Conservation (phyloP, 2,329 filamentous ascomycete genomes). For the Xylaria sp. region DNA sequence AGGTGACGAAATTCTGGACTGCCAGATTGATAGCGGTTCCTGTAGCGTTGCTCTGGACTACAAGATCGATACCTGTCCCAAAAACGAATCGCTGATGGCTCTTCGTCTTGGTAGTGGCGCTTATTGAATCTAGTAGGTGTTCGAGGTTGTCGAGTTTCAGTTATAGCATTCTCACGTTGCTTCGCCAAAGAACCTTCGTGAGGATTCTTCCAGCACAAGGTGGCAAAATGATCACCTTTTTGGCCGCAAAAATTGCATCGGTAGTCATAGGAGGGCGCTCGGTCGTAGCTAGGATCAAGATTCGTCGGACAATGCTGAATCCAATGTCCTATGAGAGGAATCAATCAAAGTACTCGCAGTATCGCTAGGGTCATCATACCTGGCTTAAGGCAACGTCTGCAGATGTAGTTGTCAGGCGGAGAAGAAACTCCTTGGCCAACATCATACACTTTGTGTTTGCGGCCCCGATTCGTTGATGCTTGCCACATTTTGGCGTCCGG, state of each 20-base stretch:
- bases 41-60: not conserved
- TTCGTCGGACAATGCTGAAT: conserved; percentile 50
- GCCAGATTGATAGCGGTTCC: conserved; percentile 16
- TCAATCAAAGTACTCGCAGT: conserved; percentile 15
- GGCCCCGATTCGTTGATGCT: not conserved
- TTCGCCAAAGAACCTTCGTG: conserved; percentile 42
- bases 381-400: conserved; percentile 41
- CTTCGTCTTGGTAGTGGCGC: not conserved
- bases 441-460: conserved; percentile 1
- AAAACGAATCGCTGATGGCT: not conserved
- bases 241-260: conserved; percentile 44
- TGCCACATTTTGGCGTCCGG: not conserved
- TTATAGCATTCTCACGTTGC: conserved; percentile 32
- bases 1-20: conserved; percentile 3
- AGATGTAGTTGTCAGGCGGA: conserved; percentile 36
- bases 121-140: not conserved
- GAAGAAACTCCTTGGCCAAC: not conserved
- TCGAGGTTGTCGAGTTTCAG: conserved; percentile 8
- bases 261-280: conserved; percentile 40
- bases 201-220: conserved; percentile 46
- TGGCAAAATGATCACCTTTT: conserved; percentile 44
- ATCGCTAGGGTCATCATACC: conserved; percentile 33
- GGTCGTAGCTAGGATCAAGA: conserved; percentile 47
- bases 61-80: conserved; percentile 5
- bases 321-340: conserved; percentile 44